Evolutionary conservation across 345 rosid genomes (phyloP).

Genomic region (Syzygium grande): DNA sequence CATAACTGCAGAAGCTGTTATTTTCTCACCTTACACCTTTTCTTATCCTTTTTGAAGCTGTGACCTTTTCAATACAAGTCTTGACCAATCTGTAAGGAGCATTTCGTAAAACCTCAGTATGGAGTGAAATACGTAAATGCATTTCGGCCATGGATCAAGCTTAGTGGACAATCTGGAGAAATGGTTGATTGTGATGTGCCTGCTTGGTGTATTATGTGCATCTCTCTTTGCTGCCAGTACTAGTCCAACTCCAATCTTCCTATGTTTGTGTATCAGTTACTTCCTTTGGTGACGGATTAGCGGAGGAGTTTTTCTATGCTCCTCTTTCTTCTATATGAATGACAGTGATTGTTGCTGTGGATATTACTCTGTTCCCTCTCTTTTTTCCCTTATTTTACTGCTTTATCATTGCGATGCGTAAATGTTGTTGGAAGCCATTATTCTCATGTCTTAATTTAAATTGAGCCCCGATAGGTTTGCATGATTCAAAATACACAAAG

Average conservation of each 20-base stretch:
- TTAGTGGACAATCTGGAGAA: not conserved
- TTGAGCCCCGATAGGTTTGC: too few species aligned
- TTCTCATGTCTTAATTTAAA: not conserved
- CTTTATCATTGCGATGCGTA: not conserved
- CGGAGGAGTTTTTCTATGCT: not conserved
- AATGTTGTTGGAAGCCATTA: not conserved
- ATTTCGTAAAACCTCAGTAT: constrained; percentile 33
- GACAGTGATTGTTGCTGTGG: not conserved
- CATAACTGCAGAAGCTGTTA: not conserved
- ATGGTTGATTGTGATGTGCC: not conserved
- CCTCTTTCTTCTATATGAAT: not conserved
- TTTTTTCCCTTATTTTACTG: not conserved
- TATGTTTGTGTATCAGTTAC: not conserved
- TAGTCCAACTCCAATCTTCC: not conserved
- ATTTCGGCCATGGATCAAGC: not conserved
- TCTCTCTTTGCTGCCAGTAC: not conserved
- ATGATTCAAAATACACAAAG: too few species aligned
- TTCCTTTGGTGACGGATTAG: not conserved
- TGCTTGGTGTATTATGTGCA: not conserved
- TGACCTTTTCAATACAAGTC: constrained; percentile 59
- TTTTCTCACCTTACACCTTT: not conserved
- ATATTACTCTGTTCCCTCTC: not conserved
- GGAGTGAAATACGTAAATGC: not conserved
- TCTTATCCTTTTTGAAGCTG: constrained; percentile 31
- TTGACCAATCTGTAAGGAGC: constrained; percentile 79